Conservation (phyloP, 306 rosid species). For the Pachyrhizus erosus region DNA sequence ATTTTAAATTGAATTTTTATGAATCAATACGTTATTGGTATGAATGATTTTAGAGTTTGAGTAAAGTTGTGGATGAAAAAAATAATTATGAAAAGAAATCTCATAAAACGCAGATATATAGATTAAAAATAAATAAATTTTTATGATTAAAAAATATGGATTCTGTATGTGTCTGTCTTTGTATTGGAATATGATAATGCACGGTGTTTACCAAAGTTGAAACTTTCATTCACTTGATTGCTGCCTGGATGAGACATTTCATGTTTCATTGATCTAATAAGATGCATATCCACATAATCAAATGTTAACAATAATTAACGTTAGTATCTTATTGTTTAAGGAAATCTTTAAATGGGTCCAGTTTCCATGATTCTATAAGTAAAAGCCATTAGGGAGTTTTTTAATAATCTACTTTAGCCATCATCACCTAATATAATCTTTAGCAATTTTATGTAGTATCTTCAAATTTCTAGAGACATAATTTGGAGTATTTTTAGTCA, state of each 20-base stretch:
- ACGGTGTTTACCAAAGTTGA: neutral
- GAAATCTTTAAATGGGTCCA: conserved; percentile 38
- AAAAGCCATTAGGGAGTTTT: conserved; percentile 16
- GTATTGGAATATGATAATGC: neutral
- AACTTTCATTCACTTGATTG: conserved; percentile 30
- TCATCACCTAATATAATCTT: conserved; percentile 20
- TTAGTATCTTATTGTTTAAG: conserved; percentile 40
- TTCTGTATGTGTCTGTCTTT: neutral
- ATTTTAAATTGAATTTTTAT: neutral
- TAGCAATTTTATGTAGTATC: conserved; percentile 10
- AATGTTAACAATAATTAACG: conserved; percentile 20
- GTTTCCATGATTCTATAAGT: conserved; percentile 29
- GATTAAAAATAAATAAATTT: too few species aligned
- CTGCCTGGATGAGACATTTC: conserved; percentile 44
- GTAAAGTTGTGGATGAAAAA: too few species aligned
- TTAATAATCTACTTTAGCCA: conserved; percentile 21
- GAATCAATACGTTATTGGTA: too few species aligned
- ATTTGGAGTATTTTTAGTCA: conserved; percentile 50
- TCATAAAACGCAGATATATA: too few species aligned
- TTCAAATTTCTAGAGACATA: conserved; percentile 1
- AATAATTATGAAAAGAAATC: too few species aligned
- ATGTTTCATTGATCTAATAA: conserved; percentile 35
- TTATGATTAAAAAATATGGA: neutral
- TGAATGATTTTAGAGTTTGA: too few species aligned
- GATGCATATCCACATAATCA: conserved; percentile 9